These are phyloP conservation scores for Fallopia convolvulus DNA, from an alignment of 148 eudicot species.

Conservation along the genomic window DNA sequence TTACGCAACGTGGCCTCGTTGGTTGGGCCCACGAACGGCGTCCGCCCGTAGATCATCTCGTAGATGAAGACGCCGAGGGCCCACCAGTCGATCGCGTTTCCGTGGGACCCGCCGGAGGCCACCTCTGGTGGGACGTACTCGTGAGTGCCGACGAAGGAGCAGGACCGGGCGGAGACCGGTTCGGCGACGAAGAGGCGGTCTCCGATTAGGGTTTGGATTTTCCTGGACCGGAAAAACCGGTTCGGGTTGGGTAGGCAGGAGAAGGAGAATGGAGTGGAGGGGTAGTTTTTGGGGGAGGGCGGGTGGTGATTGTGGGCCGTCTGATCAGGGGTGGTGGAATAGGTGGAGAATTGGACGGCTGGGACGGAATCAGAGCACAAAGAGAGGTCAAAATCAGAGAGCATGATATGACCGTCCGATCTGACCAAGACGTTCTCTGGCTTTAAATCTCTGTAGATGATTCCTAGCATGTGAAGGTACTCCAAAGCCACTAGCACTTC, in stretches of 20 bases:
- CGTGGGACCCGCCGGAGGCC: slow-evolving; percentile 75
- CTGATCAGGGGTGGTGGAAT: slow-evolving; percentile 19
- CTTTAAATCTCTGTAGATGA: slow-evolving; percentile 73
- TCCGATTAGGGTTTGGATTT: slow-evolving; percentile 41
- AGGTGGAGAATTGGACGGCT: slow-evolving; percentile 57
- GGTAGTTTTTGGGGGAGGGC: slow-evolving; percentile 17
- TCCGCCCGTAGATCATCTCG: slow-evolving; percentile 79
- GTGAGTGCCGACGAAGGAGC: slow-evolving; percentile 89
- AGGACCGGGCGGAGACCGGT: slow-evolving; percentile 68
- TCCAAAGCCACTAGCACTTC: slow-evolving; percentile 64
- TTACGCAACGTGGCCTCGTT: slow-evolving; percentile 56
- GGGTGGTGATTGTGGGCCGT: slow-evolving; percentile 7
- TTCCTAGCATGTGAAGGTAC: slow-evolving; percentile 62
- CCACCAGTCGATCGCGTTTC: slow-evolving; percentile 93
- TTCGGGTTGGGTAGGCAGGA: slow-evolving; percentile 40
- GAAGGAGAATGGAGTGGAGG: slow-evolving; percentile 39
- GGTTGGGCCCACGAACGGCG: slow-evolving; percentile 52
- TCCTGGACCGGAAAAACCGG: slow-evolving; percentile 68
- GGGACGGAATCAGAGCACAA: slow-evolving; percentile 71
- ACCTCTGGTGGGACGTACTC: slow-evolving; percentile 92
- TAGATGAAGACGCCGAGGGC: slow-evolving; percentile 70
- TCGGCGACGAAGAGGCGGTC: slow-evolving; percentile 70
- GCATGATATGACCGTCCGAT: slow-evolving; percentile 63
- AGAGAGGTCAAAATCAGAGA: slow-evolving; percentile 87
- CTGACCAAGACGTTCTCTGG: slow-evolving; percentile 75